Percentiles rank a stretch among this genome's conserved stretches.
These are phyloP conservation scores for Podaxis carcinomalis DNA, from an alignment of 768 basidiomycete genomes.

Conservation along the genomic window DNA sequence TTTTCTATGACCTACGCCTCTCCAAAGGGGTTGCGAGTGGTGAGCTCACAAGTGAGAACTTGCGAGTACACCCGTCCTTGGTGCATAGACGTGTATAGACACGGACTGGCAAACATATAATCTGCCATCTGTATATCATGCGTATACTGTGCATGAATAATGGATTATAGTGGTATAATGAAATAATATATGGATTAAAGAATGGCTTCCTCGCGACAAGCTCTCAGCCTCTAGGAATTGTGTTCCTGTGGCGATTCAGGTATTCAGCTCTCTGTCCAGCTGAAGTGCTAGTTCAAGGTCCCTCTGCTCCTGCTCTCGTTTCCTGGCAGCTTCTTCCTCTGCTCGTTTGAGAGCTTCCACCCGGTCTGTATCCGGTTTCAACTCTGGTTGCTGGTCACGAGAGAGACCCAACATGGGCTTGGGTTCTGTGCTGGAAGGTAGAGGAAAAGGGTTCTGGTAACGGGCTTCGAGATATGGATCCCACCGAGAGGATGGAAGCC, in stretches of 20 bases:
- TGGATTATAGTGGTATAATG: neutral
- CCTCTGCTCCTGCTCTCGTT: constrained; percentile 36
- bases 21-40: constrained; percentile 49
- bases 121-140: neutral
- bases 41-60: constrained; percentile 32
- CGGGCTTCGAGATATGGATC: constrained; percentile 42
- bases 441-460: constrained; percentile 51
- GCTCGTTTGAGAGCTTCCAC: constrained; percentile 28
- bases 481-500: neutral
- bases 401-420: constrained; percentile 8
- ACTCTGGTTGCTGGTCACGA: constrained; percentile 13
- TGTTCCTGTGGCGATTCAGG: constrained; percentile 10
- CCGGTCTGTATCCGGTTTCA: constrained; percentile 26
- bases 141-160: neutral
- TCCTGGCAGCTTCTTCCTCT: constrained; percentile 34
- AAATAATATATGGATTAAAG: neutral
- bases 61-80: constrained; percentile 16
- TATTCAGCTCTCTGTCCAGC: constrained; percentile 53
- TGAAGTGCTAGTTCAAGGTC: constrained; percentile 48
- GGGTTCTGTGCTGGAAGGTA: constrained; percentile 34
- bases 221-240: neutral
- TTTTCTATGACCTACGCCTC: constrained; percentile 65
- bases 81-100: constrained; percentile 4
- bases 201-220: neutral
- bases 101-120: neutral